Percentiles rank a stretch among this genome's conserved stretches.
phyloP scores from a whole-genome alignment of 2,329 filamentous ascomycete genomes.

The Talaromyces sp. region DNA sequence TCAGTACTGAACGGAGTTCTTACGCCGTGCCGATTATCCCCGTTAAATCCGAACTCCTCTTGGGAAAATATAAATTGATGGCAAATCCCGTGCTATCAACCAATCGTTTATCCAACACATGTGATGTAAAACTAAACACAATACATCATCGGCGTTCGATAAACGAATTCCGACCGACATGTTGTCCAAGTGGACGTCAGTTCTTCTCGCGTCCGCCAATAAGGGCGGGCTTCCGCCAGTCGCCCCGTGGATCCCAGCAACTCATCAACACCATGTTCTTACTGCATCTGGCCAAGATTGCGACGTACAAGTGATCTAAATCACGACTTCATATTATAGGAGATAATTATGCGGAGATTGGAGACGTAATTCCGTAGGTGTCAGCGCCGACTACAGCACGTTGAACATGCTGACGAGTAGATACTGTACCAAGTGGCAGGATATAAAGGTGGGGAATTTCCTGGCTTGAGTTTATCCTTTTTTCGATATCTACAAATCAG shows the following conservation, averaged over 20 bases:
- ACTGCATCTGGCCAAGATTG: background rate
- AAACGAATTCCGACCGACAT: background rate
- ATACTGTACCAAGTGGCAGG: too few relatives aligned
- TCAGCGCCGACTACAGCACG: background rate
- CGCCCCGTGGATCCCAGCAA: background rate
- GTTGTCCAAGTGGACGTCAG: background rate
- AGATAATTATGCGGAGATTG: background rate
- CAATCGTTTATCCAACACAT: background rate
- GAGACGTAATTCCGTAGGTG: background rate
- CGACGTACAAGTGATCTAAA: background rate
- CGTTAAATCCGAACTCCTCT: background rate
- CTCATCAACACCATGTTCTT: background rate
- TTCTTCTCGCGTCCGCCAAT: background rate
- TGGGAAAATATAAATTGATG: background rate
- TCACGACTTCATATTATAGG: too few relatives aligned
- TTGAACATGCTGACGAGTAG: too few relatives aligned
- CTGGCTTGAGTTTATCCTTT: background rate
- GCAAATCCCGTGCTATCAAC: background rate
- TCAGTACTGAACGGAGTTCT: too few relatives aligned
- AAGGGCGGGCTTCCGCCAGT: background rate
- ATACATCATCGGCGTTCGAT: background rate
- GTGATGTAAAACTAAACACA: too few relatives aligned
- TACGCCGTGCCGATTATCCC: background rate
- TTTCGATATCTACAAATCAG: background rate
- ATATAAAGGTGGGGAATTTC: background rate